Evolutionary conservation across 345 rosid genomes (phyloP).

Genomic region (Gossypium stocksii): DNA sequence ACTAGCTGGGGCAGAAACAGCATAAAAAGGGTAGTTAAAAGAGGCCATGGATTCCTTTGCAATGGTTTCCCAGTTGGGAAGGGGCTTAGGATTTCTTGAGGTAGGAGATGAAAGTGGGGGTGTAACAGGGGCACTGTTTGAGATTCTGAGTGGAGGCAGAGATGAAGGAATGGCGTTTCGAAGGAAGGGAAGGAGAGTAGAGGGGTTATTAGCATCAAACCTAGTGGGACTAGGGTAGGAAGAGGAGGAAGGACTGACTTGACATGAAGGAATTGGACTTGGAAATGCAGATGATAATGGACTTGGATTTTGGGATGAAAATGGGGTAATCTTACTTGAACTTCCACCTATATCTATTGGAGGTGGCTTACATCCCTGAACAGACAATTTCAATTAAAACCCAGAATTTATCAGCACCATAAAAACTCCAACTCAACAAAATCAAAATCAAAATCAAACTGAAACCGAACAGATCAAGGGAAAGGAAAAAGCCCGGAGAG

Average conservation of each 20-base stretch:
- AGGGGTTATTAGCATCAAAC: slow-evolving; percentile 15
- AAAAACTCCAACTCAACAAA: not conserved
- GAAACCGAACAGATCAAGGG: not conserved
- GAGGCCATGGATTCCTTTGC: slow-evolving; percentile 1
- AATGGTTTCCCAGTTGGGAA: not conserved
- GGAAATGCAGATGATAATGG: slow-evolving; percentile 1
- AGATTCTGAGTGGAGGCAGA: not conserved
- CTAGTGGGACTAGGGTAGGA: slow-evolving; percentile 1
- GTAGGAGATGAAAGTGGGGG: slow-evolving; percentile 1
- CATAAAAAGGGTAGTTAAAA: not conserved
- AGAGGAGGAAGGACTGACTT: not conserved
- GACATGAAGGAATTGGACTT: slow-evolving; percentile 6
- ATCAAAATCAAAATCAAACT: not conserved
- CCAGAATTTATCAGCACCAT: slow-evolving; percentile 9
- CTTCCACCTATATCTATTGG: not conserved
- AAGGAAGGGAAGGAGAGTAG: not conserved
- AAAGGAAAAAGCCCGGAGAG: not conserved
- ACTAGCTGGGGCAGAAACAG: not conserved
- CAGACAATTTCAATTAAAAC: not conserved
- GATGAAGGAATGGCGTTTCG: not conserved
- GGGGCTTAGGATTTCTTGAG: not conserved
- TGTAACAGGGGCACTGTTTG: slow-evolving; percentile 1
- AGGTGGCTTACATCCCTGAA: slow-evolving; percentile 6
- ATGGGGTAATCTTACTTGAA: not conserved
- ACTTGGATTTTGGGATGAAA: not conserved